Evolutionary conservation across 139 green algal species (phyloP), one percentile per base, ranked within the genome.

Genomic region (Yamagishiella unicocca): DNA sequence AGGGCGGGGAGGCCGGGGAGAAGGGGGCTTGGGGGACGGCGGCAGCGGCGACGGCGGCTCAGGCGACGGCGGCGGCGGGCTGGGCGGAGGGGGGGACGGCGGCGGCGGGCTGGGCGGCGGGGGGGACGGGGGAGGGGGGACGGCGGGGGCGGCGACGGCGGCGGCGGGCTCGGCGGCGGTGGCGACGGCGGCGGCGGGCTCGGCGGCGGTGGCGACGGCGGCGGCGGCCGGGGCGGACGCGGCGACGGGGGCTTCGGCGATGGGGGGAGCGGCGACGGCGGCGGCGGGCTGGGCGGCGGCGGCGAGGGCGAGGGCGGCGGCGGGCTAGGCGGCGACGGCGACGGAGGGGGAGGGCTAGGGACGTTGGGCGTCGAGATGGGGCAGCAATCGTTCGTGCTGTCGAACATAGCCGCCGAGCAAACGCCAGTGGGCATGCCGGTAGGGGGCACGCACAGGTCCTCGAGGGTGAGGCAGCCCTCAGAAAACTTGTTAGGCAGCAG

Each of bases 401-500:
- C 76, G 54, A 83, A 83, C 19, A 62, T 38, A 8, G 76, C 76
- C 3, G 61, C 76, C 8, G 54, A 42, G 76, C 76, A 83, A 7
- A 83, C 76, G 76, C 76, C 76, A 7, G 33, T 17, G 55, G 76
- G 43, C 76, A 37, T 14, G 38, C 55, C 55, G 54, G 76, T 35
- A 35, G 76, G 76, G n/a, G 76, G 76, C 53, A 83, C 76, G 76
- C 76, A 83, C 33, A 83, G 53, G 19, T 71, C 6, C 76, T 83
- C 76, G 35, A 83, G 53, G 37, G 76, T 72, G 27, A 35, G 71
- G 76, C 76, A 83, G 54, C 76, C 76, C 50, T 70, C 24, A 27
- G 54, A 53, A 25, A 37, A 38, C 54, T 55, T 71, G 76, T 42
- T 55, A 2, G 54, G 22, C 29, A 35, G 29, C 35, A 83, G 53